A percentile compares a stretch with the other conserved stretches of the same genome.
Evolutionary conservation across 2,329 filamentous ascomycete genomes (phyloP).

Genomic region (Trichothecium roseum): DNA sequence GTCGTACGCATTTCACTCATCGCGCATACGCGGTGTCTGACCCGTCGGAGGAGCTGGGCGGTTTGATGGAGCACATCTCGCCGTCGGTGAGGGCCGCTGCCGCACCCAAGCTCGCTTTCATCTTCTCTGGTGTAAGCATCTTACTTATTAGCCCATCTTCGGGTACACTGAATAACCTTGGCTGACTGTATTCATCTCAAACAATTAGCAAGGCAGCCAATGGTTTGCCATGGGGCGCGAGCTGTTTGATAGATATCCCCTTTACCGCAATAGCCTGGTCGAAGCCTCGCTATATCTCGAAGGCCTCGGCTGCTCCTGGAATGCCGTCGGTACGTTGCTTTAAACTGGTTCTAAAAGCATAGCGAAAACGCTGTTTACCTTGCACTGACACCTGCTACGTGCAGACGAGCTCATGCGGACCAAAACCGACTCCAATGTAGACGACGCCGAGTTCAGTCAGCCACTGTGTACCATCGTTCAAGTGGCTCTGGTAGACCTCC

Average conservation of each 20-base stretch:
- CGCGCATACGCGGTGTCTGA: no score
- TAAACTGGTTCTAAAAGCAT: background rate
- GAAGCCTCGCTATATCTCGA: no score
- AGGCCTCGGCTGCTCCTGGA: no score
- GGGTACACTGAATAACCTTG: no score
- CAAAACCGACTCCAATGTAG: background rate
- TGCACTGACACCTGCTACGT: background rate
- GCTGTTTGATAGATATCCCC: no score
- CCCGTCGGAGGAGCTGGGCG: no score
- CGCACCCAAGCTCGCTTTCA: constrained; percentile 19
- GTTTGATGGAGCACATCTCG: no score
- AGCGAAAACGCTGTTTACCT: background rate
- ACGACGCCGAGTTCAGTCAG: constrained; percentile 13
- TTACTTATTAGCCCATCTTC: no score
- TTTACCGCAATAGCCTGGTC: no score
- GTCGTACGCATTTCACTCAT: background rate
- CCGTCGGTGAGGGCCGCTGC: no score
- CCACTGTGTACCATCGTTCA: constrained; percentile 25
- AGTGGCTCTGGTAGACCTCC: constrained; percentile 27
- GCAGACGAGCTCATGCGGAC: constrained; percentile 1
- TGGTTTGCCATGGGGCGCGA: constrained; percentile 11
- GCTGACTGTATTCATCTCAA: no score
- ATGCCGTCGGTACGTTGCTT: no score
- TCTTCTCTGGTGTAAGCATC: constrained; percentile 16
- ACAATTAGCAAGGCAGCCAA: constrained; percentile 14